Evolutionary conservation across 148 eudicot genomes (phyloP), one percentile per base, ranked within the genome.

Genomic region (Arbutus unedo): DNA sequence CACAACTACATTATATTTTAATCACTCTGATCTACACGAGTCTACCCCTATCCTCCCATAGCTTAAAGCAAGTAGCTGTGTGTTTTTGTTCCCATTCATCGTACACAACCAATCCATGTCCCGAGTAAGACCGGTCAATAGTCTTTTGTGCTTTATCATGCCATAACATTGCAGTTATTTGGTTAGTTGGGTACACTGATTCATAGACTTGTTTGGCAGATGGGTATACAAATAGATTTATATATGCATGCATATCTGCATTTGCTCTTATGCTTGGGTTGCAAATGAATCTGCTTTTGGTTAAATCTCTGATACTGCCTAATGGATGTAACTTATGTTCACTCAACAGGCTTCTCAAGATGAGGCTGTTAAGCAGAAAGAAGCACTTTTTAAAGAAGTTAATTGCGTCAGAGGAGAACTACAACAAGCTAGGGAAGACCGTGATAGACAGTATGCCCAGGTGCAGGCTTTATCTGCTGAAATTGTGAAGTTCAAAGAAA

Each of bases 371-470:
- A 89, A 87, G 81, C 90, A 88, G 79, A 93, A 90, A 41, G 92
- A 90, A 81, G 67, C 78, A 11, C 60, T 91, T 66, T 82, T 5
- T 48, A 87, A 62, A 76, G 97, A 93, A 79, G 84, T 91, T 77
- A 87, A 68, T 57, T 82, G 88, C 77, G 78, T 90, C 41, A 82
- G 92, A 82, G 90, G 82, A 62, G 97, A 93, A 79, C 70, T 93
- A 76, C 93, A 89, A 49, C 93, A 89, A 76, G 91, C 89, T 9
- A 81, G 94, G 86, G 97, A 90, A 18, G 97, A 93, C 16, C 91
- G 94, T 78, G 94, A 93, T 60, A 75, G 91, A 14, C 87, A 87
- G 51, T 86, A 85, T 8, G 62, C 87, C 6, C 87, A 87, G 81
- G 85, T 90, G 78, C 88, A 88, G 43, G 47, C 62, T 48, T 86